A percentile compares a stretch with the other conserved stretches of the same genome.
Evolutionary conservation across 2,329 filamentous ascomycete species (phyloP).

Genomic region (Nigrograna mackinnonii): DNA sequence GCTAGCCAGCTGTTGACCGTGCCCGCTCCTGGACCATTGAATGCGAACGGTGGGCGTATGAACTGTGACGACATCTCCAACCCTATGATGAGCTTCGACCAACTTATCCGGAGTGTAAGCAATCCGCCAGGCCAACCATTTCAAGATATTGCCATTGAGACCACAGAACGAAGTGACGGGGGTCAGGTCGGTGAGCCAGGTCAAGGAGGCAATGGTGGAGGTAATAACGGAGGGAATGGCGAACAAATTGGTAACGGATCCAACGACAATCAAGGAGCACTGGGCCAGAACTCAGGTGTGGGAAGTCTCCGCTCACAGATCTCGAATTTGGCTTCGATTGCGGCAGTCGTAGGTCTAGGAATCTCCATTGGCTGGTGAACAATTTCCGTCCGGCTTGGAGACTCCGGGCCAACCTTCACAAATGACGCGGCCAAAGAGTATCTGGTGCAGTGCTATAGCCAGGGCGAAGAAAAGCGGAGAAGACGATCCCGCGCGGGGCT

Average conservation of each 20-base stretch:
- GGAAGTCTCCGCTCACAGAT: background rate
- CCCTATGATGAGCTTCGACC: conserved; percentile 23
- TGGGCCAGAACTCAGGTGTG: background rate
- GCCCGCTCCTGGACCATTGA: conserved; percentile 36
- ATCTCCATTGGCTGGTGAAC: background rate
- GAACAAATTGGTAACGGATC: conserved; percentile 7
- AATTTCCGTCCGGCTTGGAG: background rate
- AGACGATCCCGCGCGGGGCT: background rate
- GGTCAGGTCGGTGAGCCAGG: conserved; percentile 31
- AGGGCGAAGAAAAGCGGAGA: background rate
- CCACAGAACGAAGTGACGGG: conserved; percentile 22
- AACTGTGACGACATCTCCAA: conserved; percentile 32
- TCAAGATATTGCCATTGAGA: conserved; percentile 29
- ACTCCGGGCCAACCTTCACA: background rate
- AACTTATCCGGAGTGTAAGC: conserved; percentile 31
- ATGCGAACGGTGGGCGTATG: conserved; percentile 36
- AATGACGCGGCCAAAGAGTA: background rate
- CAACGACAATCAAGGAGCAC: conserved; percentile 2
- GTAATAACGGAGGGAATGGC: conserved; percentile 4
- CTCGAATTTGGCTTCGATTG: conserved; percentile 8
- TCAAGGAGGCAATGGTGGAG: conserved; percentile 7
- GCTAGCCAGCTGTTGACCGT: conserved; percentile 34
- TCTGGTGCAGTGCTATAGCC: background rate
- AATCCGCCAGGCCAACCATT: conserved; percentile 36
- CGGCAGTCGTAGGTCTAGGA: background rate